Percentiles rank a stretch among this genome's conserved stretches.
Evolutionary conservation across 139 green algal genomes (phyloP).

Genomic region (Closterium sp.): DNA sequence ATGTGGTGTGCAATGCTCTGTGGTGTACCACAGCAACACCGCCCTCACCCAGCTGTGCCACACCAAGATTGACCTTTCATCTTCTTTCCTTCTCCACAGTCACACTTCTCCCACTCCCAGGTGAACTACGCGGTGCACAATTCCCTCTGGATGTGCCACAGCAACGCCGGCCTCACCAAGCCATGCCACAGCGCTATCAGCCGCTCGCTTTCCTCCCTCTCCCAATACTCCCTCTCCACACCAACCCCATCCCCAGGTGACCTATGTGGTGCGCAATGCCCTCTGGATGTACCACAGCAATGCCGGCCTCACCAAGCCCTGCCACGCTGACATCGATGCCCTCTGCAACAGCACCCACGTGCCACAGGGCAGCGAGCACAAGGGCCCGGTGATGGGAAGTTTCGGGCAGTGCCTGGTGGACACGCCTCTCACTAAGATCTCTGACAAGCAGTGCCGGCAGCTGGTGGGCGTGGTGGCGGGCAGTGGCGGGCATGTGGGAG

Average conservation of each 20-base stretch:
- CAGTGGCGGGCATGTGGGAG: slow-evolving; percentile 15
- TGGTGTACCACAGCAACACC: not conserved
- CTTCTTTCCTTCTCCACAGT: no score
- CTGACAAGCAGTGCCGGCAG: slow-evolving; percentile 14
- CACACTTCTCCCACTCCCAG: not conserved
- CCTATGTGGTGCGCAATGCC: slow-evolving; percentile 73
- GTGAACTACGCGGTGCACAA: no score
- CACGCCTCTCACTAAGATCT: not conserved
- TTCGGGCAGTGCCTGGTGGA: slow-evolving; percentile 69
- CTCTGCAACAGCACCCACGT: slow-evolving; percentile 55
- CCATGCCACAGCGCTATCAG: no score
- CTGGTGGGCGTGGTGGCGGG: slow-evolving; percentile 19
- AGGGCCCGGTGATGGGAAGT: slow-evolving; percentile 55
- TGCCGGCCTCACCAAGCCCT: slow-evolving; percentile 63
- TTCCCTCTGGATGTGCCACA: no score
- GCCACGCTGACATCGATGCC: slow-evolving; percentile 65
- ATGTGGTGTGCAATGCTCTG: not conserved
- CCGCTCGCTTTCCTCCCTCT: not conserved
- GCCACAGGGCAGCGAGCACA: slow-evolving; percentile 17
- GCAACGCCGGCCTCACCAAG: no score
- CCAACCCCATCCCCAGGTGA: slow-evolving; percentile 63
- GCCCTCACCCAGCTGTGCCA: not conserved
- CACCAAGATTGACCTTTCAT: not conserved
- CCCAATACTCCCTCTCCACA: not conserved
- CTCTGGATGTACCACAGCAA: slow-evolving; percentile 71